phyloP scores from a whole-genome alignment of 1,139 yeast genomes.

The Blastobotrys persicus region DNA sequence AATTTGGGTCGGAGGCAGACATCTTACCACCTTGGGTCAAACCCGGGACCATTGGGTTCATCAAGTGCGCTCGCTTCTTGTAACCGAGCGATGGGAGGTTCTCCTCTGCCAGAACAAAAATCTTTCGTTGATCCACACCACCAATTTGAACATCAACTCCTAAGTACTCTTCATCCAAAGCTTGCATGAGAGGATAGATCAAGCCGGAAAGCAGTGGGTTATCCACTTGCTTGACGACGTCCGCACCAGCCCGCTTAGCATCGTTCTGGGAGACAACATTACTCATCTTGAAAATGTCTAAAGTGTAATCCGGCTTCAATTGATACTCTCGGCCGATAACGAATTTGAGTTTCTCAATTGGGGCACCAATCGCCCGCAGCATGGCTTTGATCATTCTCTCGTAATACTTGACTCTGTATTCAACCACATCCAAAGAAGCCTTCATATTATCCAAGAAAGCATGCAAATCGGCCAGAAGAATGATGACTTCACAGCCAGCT shows the following conservation, averaged over 20 bases:
- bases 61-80: slow-evolving; percentile 95
- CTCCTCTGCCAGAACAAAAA: slow-evolving; percentile 96
- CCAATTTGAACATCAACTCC: slow-evolving; percentile 95
- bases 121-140: slow-evolving; percentile 98
- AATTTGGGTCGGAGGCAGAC: slow-evolving; percentile 99
- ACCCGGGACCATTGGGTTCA: slow-evolving; percentile 99
- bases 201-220: slow-evolving; percentile 92
- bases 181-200: slow-evolving; percentile 98
- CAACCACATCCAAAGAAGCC: slow-evolving; percentile 91
- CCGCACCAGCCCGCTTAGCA: slow-evolving; percentile 99
- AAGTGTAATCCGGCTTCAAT: slow-evolving; percentile 66
- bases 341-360: slow-evolving; percentile 82
- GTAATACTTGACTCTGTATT: slow-evolving; percentile 85
- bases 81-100: slow-evolving; percentile 82
- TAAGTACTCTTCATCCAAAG: slow-evolving; percentile 90
- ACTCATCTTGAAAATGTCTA: slow-evolving; percentile 84
- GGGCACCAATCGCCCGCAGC: slow-evolving; percentile 80
- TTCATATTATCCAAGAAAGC: slow-evolving; percentile 98
- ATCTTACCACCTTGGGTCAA: slow-evolving; percentile 93
- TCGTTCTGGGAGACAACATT: slow-evolving; percentile 88
- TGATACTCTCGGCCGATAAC: slow-evolving; percentile 90
- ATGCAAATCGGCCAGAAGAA: slow-evolving; percentile 92
- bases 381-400: slow-evolving; percentile 80
- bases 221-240: slow-evolving; percentile 95
- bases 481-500: slow-evolving; percentile 95